Base-by-base conservation (phyloP, 495 filamentous ascomycete species). In the Elasticomyces elasticus region DNA sequence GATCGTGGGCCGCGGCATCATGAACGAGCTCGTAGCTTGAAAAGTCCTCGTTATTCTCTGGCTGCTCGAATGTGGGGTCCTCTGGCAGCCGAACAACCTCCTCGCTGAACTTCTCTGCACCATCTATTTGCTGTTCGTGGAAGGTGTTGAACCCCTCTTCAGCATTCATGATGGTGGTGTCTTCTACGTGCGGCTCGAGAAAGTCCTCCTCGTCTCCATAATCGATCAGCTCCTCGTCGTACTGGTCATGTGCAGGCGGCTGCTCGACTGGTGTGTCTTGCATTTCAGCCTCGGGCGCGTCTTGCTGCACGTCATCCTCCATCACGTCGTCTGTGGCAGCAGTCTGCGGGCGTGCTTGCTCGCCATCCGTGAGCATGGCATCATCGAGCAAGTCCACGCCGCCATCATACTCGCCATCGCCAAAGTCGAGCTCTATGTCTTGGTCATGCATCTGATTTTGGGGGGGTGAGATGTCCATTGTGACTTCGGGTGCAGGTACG, bases 361-460 rank as follows among this genome's bases (percentile, higher is more conserved):
- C 60, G 43, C 51, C 55, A 41, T 60, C 52, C 23, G 47, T 52
- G 35, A 51, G 42, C 44, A 55, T 64, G 46, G 30, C 63, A 50
- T 69, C 63, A 49, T 65, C 64, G 9, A 37, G 27, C 33, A 67
- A 57, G 0, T 65, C 55, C 11, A 42, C 49, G 19, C 63, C 66
- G 51, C 74, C 76, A 52, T 76, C 79, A n/a, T 79, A 76, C 56
- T 87, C 83, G 56, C 79, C 79, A 54, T 86, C 81, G 37, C 84
- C 31, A 40, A 51, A 69, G 63, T 89, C 84, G 58, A 88, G 72
- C 58, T 88, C 84, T 59, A 88, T 84, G 52, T 88, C 85, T 57
- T 86, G 82, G 62, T 87, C 82, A 38, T 73, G 77, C 37, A 70
- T 62, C 27, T 41, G 35, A 45, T 69, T 71, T 51, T 66, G 59